Base-by-base conservation (phyloP, 768 basidiomycete species). In the Multifurca ochricompacta region DNA sequence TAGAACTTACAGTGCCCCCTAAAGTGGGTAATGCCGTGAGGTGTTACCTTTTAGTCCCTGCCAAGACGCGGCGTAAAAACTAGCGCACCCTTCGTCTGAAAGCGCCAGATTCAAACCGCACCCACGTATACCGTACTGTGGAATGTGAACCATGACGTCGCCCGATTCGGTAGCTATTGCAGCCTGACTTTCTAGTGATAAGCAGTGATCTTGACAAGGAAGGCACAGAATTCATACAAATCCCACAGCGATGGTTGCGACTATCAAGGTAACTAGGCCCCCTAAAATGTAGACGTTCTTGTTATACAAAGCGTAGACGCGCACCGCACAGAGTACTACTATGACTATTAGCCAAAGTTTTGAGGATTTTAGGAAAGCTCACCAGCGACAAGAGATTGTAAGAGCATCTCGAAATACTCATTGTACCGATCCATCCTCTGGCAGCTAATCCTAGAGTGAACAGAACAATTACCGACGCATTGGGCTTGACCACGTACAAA, bases 241-340 rank as follows among this genome's bases (percentile, higher is more conserved):
- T 25, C 36, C 48, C 11, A 39, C 18, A 14, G 19, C 14, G 11
- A 39, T 3, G 36, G 25, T 39, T 8, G 48, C 27, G 1, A 5
- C 7, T 4, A 34, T 28, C 11, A 49, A 6, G 1, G 28, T 2
- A 2, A 11, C 27, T 27, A 49, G 19, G n/a, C 9, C 36, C 36
- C 14, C 25, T 3, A 49, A 16, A 2, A 49, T 21, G 4, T n/a
- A 16, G 11, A 19, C 19, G 6, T 49, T 49, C 37, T 30, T 49
- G 37, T 19, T 49, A 31, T 49, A 49, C n/a, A 49, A 18, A 19
- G 48, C 48, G 11, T 30, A 49, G 5, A 49, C 48, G 10, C 48
- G 48, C 37, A 49, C 30, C 7, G 48, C n/a, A 39, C 36, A 30
- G 11, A 49, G 48, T 6, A 39, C 48, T 6, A 39, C 48, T 40